Evolutionary conservation across 129 eudicot species (phyloP).

Genomic region (Gnaphalium uliginosum): DNA sequence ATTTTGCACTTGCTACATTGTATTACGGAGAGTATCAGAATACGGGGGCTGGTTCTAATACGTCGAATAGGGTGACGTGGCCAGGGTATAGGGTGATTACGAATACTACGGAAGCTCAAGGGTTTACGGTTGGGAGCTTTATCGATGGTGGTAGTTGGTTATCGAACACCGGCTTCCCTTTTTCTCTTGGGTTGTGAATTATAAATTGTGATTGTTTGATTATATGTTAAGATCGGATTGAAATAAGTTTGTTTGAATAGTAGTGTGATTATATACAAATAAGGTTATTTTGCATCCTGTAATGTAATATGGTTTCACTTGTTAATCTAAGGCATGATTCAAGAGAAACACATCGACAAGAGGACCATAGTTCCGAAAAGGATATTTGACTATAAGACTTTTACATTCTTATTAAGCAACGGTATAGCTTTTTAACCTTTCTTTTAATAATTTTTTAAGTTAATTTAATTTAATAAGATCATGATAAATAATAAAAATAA

Average conservation of each 20-base stretch:
- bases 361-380: too few relatives aligned
- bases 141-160: conserved; percentile 68
- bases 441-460: too few relatives aligned
- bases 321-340: too few relatives aligned
- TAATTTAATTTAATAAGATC: too few relatives aligned
- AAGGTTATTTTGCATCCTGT: not conserved
- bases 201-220: not conserved
- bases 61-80: conserved; percentile 69
- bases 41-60: conserved; percentile 62
- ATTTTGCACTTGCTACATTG: conserved; percentile 63
- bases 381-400: too few relatives aligned
- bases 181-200: conserved; percentile 54
- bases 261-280: not conserved
- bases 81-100: conserved; percentile 64
- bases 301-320: too few relatives aligned
- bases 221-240: not conserved
- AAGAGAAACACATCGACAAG: too few relatives aligned
- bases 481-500: too few relatives aligned
- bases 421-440: too few relatives aligned
- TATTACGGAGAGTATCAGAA: conserved; percentile 69
- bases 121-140: conserved; percentile 51
- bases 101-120: conserved; percentile 55
- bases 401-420: too few relatives aligned
- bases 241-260: conserved; percentile 1
- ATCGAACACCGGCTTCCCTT: conserved; percentile 56